phyloP scores from a whole-genome alignment of 2,329 filamentous ascomycete species.

The Trichoderma koningiopsis region DNA sequence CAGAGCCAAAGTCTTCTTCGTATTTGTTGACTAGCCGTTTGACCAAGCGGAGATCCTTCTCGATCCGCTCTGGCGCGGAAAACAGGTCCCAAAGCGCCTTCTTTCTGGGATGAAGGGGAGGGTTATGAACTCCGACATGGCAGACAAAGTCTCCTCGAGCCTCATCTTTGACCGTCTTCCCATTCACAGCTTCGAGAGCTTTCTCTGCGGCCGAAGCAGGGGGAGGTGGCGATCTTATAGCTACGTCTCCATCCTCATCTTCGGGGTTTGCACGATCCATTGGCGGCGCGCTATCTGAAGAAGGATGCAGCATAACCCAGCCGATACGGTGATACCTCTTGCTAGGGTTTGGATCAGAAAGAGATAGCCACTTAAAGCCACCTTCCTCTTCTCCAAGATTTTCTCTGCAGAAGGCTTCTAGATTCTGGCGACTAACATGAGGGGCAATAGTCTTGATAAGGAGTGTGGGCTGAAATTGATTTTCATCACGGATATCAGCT shows the following conservation, averaged over 20 bases:
- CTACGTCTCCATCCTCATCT: conserved; percentile 65
- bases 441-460: conserved; percentile 98
- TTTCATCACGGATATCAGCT: conserved; percentile 87
- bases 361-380: conserved; percentile 92
- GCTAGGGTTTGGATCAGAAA: conserved; percentile 94
- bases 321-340: conserved; percentile 98
- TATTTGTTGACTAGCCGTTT: conserved; percentile 81
- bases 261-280: conserved; percentile 73
- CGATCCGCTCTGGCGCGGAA: conserved; percentile 88
- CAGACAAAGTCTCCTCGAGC: conserved; percentile 94
- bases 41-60: conserved; percentile 83
- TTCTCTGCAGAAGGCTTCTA: conserved; percentile 93
- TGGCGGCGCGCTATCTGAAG: conserved; percentile 64
- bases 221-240: conserved; percentile 55
- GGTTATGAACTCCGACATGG: conserved; percentile 93
- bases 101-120: conserved; percentile 81
- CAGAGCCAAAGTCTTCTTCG: conserved; percentile 78
- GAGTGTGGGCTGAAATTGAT: conserved; percentile 83
- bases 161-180: conserved; percentile 95
- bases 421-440: conserved; percentile 88
- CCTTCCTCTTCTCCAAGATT: conserved; percentile 88
- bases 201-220: conserved; percentile 71
- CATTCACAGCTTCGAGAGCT: conserved; percentile 91
- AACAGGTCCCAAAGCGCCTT: conserved; percentile 98
- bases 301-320: conserved; percentile 94